Base-by-base conservation (phyloP, 371 early-diverging fungal species). In the Zychaea mexicana region DNA sequence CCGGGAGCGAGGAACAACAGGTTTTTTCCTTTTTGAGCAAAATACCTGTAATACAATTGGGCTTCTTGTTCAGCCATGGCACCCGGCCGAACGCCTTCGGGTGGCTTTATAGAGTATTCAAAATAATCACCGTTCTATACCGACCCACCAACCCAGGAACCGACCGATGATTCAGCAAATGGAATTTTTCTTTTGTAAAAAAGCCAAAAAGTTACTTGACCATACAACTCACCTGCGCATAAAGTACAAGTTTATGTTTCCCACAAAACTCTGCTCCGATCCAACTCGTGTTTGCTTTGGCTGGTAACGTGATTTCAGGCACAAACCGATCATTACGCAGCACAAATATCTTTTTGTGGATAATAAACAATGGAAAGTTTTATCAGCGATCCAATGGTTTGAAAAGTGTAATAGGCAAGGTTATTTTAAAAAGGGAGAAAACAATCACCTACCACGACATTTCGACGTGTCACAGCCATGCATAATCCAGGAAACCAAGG, bases 191-290 rank as follows among this genome's bases (percentile, higher is more conserved):
- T n/a, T n/a, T n/a, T n/a, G n/a, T n/a, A n/a, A n/a, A n/a, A n/a
- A n/a, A n/a, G n/a, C n/a, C n/a, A n/a, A n/a, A n/a, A n/a, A n/a
- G n/a, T n/a, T n/a, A n/a, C n/a, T n/a, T n/a, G n/a, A n/a, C n/a
- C n/a, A n/a, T n/a, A n/a, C n/a, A n/a, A n/a, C n/a, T 60, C 67
- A 77, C 80, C 64, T 57, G 36, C 36, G 76, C 69, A 69, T 72
- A 76, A 27, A 80, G 46, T 4, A 68, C 57, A 55, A 73, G 60
- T 21, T 63, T 52, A 39, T 72, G 60, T 45, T 64, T n/a, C 13
- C 65, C 68, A 52, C 70, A 71, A 49, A 80, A 77, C 8, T 58
- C 57, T 28, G 69, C 81, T 26, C 71, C 74, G 19, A 69, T 60
- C 76, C 78, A 80, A 8, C 64, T 60, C 7, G 78, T 70, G 2